These are phyloP conservation scores for Paramecium pentaurelia DNA, from an alignment of 73 alveolate species.

Conservation along the genomic window DNA sequence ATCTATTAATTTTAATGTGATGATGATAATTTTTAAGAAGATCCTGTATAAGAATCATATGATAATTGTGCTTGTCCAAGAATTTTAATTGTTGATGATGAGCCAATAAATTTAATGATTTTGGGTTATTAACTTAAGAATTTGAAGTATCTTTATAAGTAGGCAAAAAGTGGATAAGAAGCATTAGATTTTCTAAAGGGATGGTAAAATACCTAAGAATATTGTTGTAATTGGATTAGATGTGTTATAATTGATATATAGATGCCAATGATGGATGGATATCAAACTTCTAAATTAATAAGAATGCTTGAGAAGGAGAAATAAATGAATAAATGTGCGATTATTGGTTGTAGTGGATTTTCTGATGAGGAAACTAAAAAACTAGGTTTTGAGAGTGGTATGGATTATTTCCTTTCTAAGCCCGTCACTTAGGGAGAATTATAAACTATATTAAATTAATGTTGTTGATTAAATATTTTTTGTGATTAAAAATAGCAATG, in stretches of 20 bases:
- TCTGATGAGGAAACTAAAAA: not conserved
- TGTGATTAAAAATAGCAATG: conserved; percentile 57
- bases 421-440: not conserved
- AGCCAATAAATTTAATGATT: not conserved
- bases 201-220: not conserved
- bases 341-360: not conserved
- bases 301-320: not conserved
- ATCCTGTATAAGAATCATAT: not conserved
- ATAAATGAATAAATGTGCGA: not conserved
- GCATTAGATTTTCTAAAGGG: not conserved
- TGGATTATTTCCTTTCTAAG: not conserved
- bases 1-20: not conserved
- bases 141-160: not conserved
- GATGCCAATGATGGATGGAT: conserved; percentile 7
- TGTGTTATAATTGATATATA: not conserved
- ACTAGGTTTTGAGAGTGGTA: not conserved
- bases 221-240: not conserved
- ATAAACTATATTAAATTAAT: not conserved
- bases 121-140: not conserved
- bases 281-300: not conserved
- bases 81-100: conserved; percentile 2
- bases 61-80: not conserved
- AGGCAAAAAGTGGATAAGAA: not conserved
- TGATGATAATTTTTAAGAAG: not conserved
- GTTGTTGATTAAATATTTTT: conserved; percentile 20